Evolutionary conservation across 331 rosid genomes (phyloP), one percentile per base, ranked within the genome.

Genomic region (Acacia pycnantha): DNA sequence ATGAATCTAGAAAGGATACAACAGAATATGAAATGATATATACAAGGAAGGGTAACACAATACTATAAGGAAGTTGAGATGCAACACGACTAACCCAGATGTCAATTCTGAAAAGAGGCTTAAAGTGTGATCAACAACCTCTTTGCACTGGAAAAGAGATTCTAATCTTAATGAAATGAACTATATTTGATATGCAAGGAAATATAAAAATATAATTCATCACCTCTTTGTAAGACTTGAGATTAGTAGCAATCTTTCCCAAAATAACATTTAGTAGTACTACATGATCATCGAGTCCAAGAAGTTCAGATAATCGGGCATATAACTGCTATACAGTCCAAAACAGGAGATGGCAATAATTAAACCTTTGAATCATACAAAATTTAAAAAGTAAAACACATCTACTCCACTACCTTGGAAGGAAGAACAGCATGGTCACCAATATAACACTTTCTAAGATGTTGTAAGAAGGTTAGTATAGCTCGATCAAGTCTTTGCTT

Each of bases 241-340:
- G 98, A 87, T 93, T 95, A 73, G 98, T 89, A 74, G 91, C 93
- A 73, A 95, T 92, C 93, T 93, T 95, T 83, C 93, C 91, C 54
- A 92, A 94, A 80, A 93, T 92, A 76, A 90, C 90, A 90, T 92
- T 92, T 82, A 95, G 84, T 76, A 92, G 90, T 67, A 85, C 82
- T 18, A 88, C 86, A 91, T 93, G 97, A 87, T 95, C 98, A 79
- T 93, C 89, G 47, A 95, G 91, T 70, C 98, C 98, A 74, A 94
- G 92, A 80, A 93, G 98, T 77, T 93, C 98, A 80, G 98, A 91
- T 58, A 95, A 85, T 68, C 90, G 74, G 40, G 87, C 78, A 70
- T 88, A 88, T 54, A 95, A 84, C 94, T 91, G 97, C 98, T 85
- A 78, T 37, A 27, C 35, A 77, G 51, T 77, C 76, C 83, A 66